phyloP scores from a whole-genome alignment of 2,329 filamentous ascomycete genomes.

The Penicillium vulpinum region DNA sequence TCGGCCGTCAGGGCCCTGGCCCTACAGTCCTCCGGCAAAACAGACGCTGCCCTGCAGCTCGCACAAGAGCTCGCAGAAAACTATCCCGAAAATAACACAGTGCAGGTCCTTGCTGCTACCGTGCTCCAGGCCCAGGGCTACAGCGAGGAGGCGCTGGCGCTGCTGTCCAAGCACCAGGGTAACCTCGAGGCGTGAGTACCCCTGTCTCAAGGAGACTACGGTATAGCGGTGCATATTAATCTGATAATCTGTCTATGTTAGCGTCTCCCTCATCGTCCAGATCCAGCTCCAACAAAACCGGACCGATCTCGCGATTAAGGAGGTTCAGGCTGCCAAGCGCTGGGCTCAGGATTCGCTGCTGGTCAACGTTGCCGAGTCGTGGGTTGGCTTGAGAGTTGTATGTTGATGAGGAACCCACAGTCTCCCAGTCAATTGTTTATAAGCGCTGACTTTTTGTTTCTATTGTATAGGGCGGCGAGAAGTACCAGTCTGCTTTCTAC shows the following conservation, averaged over 20 bases:
- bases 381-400: slow-evolving; percentile 87
- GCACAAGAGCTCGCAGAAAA: slow-evolving; percentile 68
- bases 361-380: slow-evolving; percentile 92
- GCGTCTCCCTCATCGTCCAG: slow-evolving; percentile 84
- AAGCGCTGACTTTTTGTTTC: background rate
- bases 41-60: slow-evolving; percentile 61
- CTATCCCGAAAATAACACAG: slow-evolving; percentile 70
- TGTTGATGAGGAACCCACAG: slow-evolving; percentile 28
- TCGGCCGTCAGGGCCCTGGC: slow-evolving; percentile 76
- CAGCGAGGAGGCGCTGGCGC: slow-evolving; percentile 78
- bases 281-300: slow-evolving; percentile 91
- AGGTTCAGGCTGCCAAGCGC: slow-evolving; percentile 79
- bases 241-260: slow-evolving; percentile 21
- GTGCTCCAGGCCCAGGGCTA: slow-evolving; percentile 77
- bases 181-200: slow-evolving; percentile 70
- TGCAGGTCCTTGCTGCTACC: slow-evolving; percentile 80
- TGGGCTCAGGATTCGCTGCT: slow-evolving; percentile 95
- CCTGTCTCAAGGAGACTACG: background rate
- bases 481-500: slow-evolving; percentile 96
- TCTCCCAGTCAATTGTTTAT: background rate
- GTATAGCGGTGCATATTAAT: background rate
- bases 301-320: slow-evolving; percentile 84
- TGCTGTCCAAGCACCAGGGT: slow-evolving; percentile 81
- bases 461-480: slow-evolving; percentile 73
- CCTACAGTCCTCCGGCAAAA: slow-evolving; percentile 61